Evolutionary conservation across 192 early-diverging fungal species (phyloP).

Genomic region (Polychytrium aggregatum): DNA sequence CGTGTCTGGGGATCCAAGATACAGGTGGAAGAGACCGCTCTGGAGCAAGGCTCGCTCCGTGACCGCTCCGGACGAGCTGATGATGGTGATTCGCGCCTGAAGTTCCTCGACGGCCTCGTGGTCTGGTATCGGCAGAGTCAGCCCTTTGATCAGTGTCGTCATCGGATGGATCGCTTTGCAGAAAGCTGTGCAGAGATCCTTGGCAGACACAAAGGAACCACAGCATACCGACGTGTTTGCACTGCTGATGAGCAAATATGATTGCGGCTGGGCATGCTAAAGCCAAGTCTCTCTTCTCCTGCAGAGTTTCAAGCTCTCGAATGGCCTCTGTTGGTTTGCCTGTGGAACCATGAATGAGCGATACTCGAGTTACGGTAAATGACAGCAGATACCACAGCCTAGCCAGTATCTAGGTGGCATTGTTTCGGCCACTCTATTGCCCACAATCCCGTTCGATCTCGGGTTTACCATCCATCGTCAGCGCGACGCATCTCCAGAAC

Average conservation of each 20-base stretch:
- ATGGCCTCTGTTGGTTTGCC: constrained; percentile 28
- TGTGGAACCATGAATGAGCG: constrained; percentile 1
- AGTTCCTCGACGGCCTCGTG: constrained; percentile 35
- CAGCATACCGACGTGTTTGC: constrained; percentile 27
- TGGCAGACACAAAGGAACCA: too few relatives aligned
- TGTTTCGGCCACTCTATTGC: neutral
- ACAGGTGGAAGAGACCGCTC: constrained; percentile 27
- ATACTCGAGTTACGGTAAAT: neutral
- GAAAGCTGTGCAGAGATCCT: too few relatives aligned
- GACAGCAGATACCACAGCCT: neutral
- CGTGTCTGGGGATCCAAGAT: constrained; percentile 13
- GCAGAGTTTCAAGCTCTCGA: constrained; percentile 24
- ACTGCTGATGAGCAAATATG: constrained; percentile 37
- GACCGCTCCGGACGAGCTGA: constrained; percentile 8
- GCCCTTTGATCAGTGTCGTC: too few relatives aligned
- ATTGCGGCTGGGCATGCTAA: constrained; percentile 27
- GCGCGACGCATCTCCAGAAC: constrained; percentile 30
- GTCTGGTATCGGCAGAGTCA: constrained; percentile 22
- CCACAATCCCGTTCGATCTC: neutral
- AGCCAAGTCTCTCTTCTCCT: constrained; percentile 37
- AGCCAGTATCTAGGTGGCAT: neutral
- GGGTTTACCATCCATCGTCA: constrained; percentile 20
- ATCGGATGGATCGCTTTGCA: too few relatives aligned
- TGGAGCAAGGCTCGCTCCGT: constrained; percentile 14
- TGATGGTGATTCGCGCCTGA: constrained; percentile 34